Evolutionary conservation across 2,329 filamentous ascomycete species (phyloP).

Genomic region (Neonectria neomacrospora): DNA sequence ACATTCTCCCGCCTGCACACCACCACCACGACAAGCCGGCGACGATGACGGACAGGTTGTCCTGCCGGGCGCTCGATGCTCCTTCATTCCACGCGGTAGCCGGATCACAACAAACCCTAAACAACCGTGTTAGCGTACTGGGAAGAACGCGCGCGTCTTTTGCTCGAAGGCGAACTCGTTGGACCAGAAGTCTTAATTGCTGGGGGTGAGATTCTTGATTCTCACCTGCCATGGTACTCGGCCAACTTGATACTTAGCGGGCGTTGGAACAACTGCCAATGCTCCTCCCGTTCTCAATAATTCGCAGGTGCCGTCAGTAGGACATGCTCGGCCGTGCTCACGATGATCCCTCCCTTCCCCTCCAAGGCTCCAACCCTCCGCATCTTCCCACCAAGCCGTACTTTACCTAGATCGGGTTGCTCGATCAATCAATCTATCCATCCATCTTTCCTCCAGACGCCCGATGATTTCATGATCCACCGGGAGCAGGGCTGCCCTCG

Average conservation of each 20-base stretch:
- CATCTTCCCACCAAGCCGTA: slow-evolving; percentile 15
- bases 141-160: slow-evolving; percentile 18
- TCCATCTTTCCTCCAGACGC: slow-evolving; percentile 41
- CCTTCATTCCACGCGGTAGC: slow-evolving; percentile 23
- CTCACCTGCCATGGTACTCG: slow-evolving; percentile 1
- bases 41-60: slow-evolving; percentile 4
- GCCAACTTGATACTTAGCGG: slow-evolving; percentile 9
- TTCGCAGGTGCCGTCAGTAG: slow-evolving; percentile 8
- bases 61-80: slow-evolving; percentile 8
- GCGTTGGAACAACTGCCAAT: slow-evolving; percentile 1
- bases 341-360: slow-evolving; percentile 11
- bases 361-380: neutral
- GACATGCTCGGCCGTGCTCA: slow-evolving; percentile 5
- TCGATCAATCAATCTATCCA: slow-evolving; percentile 38
- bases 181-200: neutral
- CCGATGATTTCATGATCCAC: slow-evolving; percentile 47
- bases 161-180: slow-evolving; percentile 6
- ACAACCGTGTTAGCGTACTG: slow-evolving; percentile 21
- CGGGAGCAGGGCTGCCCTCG: slow-evolving; percentile 36
- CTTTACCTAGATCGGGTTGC: slow-evolving; percentile 41
- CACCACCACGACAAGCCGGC: neutral
- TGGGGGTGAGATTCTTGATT: slow-evolving; percentile 15
- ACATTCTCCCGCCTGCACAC: neutral
- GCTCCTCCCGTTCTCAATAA: slow-evolving; percentile 5
- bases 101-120: slow-evolving; percentile 18